Base-by-base conservation (phyloP, 371 early-diverging fungal genomes). In the Capniomyces stellatus region DNA sequence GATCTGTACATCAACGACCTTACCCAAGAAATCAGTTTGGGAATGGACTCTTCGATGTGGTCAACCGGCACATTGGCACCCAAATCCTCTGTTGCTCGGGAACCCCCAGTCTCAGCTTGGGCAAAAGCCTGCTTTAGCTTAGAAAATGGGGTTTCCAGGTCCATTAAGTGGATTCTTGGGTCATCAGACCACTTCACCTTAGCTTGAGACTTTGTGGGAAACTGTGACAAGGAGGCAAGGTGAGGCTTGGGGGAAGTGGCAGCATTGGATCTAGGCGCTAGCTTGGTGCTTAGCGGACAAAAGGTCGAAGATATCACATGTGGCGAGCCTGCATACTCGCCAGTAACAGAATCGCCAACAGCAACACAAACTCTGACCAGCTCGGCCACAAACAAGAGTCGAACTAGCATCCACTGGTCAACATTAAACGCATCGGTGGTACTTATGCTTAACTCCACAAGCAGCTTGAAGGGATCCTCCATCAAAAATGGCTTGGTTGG, bases 391-490 rank as follows among this genome's bases (percentile, higher is more conserved):
- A 78, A 59, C 19, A 83, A 61, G 21, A 80, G 69, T 24, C 76
- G 76, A 19, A 79, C 66, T 53, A 85, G 63, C 4, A 78, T 76
- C 61, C 78, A 69, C 1, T 80, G 64, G 24, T 82, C 79, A 4
- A 81, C 57, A 35, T 74, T 70, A 0, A 75, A 62, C 19, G 73
- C 64, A 0, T 71, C 66, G 0, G 69, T 65, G 29, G 75, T 58
- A 54, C 79, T 73, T 29, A 78, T 58, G 2, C 75, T 71, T 22
- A 76, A 24, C 51, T 85, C 84, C 0, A 74, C 70, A 22, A 86
- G 58, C 22, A 76, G 61, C 62, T 77, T 74, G 59, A 82, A 85
- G 3, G 77, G 76, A 58, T 83, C 82, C 29, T 82, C 82, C 63
- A 79, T 62, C 21, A 86, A 54, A 8, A 85, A 60, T 2, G 87